These are phyloP conservation scores for Onygenales sp. DNA, from an alignment of 2,329 filamentous ascomycete species.

Conservation along the genomic window DNA sequence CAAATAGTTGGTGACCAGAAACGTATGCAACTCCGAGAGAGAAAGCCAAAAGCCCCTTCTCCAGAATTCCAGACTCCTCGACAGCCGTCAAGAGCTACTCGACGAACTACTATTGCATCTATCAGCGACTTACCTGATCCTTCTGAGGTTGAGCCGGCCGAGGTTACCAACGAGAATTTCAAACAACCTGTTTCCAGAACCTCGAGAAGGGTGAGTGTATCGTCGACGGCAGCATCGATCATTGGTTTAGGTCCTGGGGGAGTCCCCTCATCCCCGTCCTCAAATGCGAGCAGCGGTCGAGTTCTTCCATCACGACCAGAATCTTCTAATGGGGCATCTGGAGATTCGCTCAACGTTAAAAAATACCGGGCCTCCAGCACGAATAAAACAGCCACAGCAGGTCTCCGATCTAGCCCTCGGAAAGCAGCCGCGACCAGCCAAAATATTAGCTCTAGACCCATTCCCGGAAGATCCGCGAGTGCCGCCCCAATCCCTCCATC, in stretches of 20 bases:
- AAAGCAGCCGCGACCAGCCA: conserved; percentile 32
- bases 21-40: conserved; percentile 65
- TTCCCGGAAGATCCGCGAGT: not conserved
- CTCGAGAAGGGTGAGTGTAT: conserved; percentile 21
- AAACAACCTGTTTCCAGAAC: conserved; percentile 5
- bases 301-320: conserved; percentile 10
- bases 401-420: conserved; percentile 23
- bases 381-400: conserved; percentile 33
- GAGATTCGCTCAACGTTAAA: conserved; percentile 40
- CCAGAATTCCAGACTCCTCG: conserved; percentile 44
- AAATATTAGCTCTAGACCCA: not conserved
- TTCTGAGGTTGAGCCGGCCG: conserved; percentile 16
- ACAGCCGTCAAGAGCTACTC: conserved; percentile 36
- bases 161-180: conserved; percentile 9
- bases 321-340: conserved; percentile 11
- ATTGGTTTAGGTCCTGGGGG: conserved; percentile 1
- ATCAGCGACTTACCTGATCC: conserved; percentile 36
- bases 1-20: conserved; percentile 39
- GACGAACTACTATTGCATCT: conserved; percentile 55
- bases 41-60: conserved; percentile 44
- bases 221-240: conserved; percentile 17
- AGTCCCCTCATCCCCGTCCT: not conserved
- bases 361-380: conserved; percentile 48
- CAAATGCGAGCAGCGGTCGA: not conserved
- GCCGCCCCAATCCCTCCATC: not conserved